Evolutionary conservation across 345 rosid genomes (phyloP).

Genomic region (Toxicodendron radicans): DNA sequence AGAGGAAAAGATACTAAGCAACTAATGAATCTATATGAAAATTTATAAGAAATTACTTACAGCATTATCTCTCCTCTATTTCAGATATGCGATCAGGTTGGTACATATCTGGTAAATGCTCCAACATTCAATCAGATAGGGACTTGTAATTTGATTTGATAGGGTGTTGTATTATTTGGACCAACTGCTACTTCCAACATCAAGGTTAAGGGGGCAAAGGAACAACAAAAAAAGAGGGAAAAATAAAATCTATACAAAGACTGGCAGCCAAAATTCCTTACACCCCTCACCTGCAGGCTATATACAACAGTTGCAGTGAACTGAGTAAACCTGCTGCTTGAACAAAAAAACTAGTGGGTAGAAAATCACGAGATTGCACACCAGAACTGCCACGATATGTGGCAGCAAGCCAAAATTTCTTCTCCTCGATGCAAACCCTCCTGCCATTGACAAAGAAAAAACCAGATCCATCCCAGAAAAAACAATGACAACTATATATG

Average conservation of each 20-base stretch:
- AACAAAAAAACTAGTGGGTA: constrained; percentile 20
- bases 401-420: constrained; percentile 25
- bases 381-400: constrained; percentile 23
- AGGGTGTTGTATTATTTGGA: constrained; percentile 39
- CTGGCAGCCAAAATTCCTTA: constrained; percentile 42
- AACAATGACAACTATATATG: constrained; percentile 9
- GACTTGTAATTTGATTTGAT: constrained; percentile 24
- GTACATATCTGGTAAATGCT: constrained; percentile 40
- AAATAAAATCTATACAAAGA: constrained; percentile 45
- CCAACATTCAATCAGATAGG: constrained; percentile 24
- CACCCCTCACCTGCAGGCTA: constrained; percentile 36
- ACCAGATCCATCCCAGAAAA: constrained; percentile 26
- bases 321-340: constrained; percentile 29
- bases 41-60: constrained; percentile 54
- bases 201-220: constrained; percentile 19
- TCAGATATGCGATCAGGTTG: constrained; percentile 27
- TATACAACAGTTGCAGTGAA: constrained; percentile 21
- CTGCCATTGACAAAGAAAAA: constrained; percentile 12
- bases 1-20: neutral
- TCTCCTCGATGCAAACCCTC: constrained; percentile 15
- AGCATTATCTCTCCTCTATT: constrained; percentile 32
- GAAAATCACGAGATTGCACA: constrained; percentile 16
- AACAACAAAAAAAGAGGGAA: neutral
- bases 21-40: constrained; percentile 31
- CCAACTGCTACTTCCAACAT: constrained; percentile 37